Evolutionary conservation across 257 asterid species (phyloP), one percentile per base, ranked within the genome.

Genomic region (Orobanche coerulescens): DNA sequence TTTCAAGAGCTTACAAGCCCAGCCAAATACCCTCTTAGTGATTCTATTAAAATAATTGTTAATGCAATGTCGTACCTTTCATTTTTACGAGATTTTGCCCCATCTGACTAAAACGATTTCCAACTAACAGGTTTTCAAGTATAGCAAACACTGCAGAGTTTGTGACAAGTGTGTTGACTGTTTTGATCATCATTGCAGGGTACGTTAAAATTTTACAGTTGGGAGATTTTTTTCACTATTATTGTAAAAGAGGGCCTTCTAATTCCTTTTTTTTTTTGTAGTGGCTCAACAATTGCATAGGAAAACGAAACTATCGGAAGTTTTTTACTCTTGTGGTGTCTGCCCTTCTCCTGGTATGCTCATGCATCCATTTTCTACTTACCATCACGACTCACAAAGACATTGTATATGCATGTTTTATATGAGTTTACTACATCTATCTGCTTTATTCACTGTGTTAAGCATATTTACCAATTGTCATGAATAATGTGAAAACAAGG

Each of bases 221-320:
- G 37, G 63, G 58, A 40, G 49, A 62, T 55, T 5, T 15, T 67
- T 30, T 58, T 46, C 24, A 42, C 64, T 34, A 1, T 24, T 54
- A 6, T 57, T 25, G 43, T 65, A 1, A 5, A 46, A 22, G 28
- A 37, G 44, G 11, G 39, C 34, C 13, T 70, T 66, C 61, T 64
- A 44, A 76, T 49, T 44, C 1, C 9, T 53, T 79, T 75, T 46
- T 28, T 12, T 62, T 81, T 61, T 65, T 79, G 76, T 28, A 93
- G 99, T 93, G 99, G 99, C 86, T 93, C 20, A 93, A 93, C 88
- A 93, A 93, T 75, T 93, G 99, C 74, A 85, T 93, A 36, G 99
- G 99, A 74, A 93, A 83, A 80, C 76, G 81, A 79, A 93, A 93
- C 82, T 93, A 93, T 30, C 64, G 95, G 50, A 93, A 85, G 80